A percentile compares a stretch with the other conserved stretches of the same genome.
Conservation (phyloP, 345 rosid genomes). For the Citrus reticulata region DNA sequence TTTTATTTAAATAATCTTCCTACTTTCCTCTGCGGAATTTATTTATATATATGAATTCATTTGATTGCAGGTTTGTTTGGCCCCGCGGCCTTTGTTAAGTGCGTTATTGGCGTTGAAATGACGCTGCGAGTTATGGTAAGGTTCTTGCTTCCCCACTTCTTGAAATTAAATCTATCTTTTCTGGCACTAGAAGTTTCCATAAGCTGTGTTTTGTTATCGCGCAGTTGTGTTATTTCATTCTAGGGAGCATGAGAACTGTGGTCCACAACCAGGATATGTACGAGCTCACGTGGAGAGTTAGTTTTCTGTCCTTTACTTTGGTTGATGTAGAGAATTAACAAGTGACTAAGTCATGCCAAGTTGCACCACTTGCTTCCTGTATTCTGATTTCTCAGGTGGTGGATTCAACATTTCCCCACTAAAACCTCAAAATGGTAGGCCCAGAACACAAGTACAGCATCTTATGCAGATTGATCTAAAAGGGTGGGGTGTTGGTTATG, state of each 20-base stretch:
- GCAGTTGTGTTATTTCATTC: slow-evolving; percentile 96
- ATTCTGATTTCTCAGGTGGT: slow-evolving; percentile 64
- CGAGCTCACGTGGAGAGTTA: slow-evolving; percentile 96
- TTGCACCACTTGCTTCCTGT: neutral
- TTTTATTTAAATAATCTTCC: neutral
- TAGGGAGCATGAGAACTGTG: slow-evolving; percentile 91
- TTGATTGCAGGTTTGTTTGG: slow-evolving; percentile 79
- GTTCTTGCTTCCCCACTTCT: slow-evolving; percentile 9
- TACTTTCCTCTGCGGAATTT: neutral
- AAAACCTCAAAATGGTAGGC: slow-evolving; percentile 77
- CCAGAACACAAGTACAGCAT: slow-evolving; percentile 91
- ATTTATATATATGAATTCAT: slow-evolving; percentile 2
- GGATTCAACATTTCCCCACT: slow-evolving; percentile 94
- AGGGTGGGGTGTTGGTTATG: slow-evolving; percentile 96
- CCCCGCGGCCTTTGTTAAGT: slow-evolving; percentile 99
- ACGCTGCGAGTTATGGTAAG: slow-evolving; percentile 97
- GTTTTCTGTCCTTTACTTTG: slow-evolving; percentile 21
- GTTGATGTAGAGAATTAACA: slow-evolving; percentile 8
- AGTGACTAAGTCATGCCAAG: neutral
- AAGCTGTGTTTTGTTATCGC: slow-evolving; percentile 26
- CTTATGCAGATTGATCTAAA: slow-evolving; percentile 96
- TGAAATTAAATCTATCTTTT: slow-evolving; percentile 11
- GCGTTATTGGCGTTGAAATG: slow-evolving; percentile 97
- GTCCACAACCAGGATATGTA: slow-evolving; percentile 88
- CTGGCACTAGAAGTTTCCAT: slow-evolving; percentile 9